phyloP scores from a whole-genome alignment of 345 rosid species.

The Anacardium occidentale region DNA sequence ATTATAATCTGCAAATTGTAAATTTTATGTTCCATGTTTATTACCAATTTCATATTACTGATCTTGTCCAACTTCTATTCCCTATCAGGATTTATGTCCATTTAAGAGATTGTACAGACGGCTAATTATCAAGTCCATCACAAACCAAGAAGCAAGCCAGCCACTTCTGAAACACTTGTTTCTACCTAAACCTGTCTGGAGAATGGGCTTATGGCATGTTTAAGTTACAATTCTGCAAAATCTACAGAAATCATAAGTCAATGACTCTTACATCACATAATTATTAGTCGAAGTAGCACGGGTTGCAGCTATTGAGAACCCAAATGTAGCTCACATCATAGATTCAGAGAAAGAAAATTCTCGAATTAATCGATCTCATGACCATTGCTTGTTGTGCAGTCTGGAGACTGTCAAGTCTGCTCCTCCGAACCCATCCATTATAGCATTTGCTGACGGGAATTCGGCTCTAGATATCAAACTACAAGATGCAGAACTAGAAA shows the following conservation, averaged over 20 bases:
- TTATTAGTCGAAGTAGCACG: neutral
- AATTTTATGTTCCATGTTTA: no score
- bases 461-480: slow-evolving; percentile 84
- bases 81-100: neutral
- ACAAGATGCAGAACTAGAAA: neutral
- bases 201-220: neutral
- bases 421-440: slow-evolving; percentile 94
- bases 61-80: no score
- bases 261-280: neutral
- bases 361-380: slow-evolving; percentile 27
- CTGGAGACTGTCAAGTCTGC: slow-evolving; percentile 71
- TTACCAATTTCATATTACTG: no score
- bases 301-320: neutral
- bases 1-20: no score
- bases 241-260: neutral
- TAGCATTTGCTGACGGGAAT: slow-evolving; percentile 77
- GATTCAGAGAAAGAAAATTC: neutral
- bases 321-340: neutral
- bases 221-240: neutral
- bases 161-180: neutral
- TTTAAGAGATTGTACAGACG: no score
- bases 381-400: slow-evolving; percentile 42
- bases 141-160: neutral
- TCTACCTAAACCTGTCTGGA: neutral
- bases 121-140: neutral